Base-by-base conservation (phyloP, 805 yeast genomes). In the Starmera caribaea region DNA sequence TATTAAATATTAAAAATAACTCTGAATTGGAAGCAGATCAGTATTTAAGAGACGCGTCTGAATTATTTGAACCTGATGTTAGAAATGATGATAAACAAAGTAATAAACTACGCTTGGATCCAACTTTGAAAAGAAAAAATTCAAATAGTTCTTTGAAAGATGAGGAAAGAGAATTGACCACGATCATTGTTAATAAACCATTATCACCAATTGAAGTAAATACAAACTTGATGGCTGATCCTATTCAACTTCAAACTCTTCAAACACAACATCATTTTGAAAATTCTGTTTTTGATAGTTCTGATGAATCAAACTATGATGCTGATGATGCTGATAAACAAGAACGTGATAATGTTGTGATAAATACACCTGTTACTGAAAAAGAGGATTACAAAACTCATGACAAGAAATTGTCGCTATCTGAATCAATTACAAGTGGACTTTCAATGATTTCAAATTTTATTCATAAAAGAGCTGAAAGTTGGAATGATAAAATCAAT, bases 41-140 rank as follows among this genome's bases (percentile, higher is more conserved):
- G 28, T 42, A 39, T 7, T 43, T 58, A 33, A 50, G 51, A 29
- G 59, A 54, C 31, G 54, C 63, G 12, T 50, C 62, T 17, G 58
- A 53, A 10, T 32, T 61, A 39, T 62, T 59, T 46, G 65, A 59
- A 30, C 41, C 53, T 3, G 58, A 63, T 42, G 38, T 61, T 8
- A 51, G 63, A 38, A 63, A 64, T 37, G 57, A 55, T 11, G 55
- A 53, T 33, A 38, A 39, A 16, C 41, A 43, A 6, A 34, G 50
- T 0, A 46, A 42, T 5, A 41, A 41, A 3, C 47, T 61, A 24
- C 51, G 49, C 15, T 43, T 59, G 17, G 48, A 46, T 30, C 55
- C 59, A 3, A 40, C 24, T 2, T 24, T 66, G 24, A 48, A 45
- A 35, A 56, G 67, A 46, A 47, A 34, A 30, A 38, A 33, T 16